Evolutionary conservation across 2,329 filamentous ascomycete species (phyloP).

Genomic region (Lasiodiplodia gonubiensis): DNA sequence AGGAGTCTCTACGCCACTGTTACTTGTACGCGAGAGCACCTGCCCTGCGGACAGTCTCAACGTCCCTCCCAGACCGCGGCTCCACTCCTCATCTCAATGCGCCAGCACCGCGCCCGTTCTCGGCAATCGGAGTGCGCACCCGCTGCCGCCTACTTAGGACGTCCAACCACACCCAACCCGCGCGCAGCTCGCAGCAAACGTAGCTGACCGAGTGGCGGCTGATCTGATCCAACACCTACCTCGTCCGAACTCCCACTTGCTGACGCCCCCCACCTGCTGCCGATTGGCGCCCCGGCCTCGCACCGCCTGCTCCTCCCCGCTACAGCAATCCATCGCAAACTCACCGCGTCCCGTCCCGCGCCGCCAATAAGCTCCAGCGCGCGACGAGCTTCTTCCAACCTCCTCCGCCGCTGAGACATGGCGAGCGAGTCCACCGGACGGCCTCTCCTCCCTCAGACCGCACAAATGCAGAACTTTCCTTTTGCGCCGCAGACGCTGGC

Average conservation of each 20-base stretch:
- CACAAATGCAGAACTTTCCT: conserved; percentile 75
- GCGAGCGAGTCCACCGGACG: conserved; percentile 67
- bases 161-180: conserved; percentile 21
- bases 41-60: conserved; percentile 21
- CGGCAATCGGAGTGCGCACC: conserved; percentile 28
- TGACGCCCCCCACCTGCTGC: conserved; percentile 14
- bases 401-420: conserved; percentile 52
- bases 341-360: conserved; percentile 24
- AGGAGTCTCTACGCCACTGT: conserved; percentile 28
- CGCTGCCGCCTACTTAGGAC: conserved; percentile 28
- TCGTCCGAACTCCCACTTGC: conserved; percentile 5
- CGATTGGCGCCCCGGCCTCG: conserved; percentile 28
- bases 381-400: conserved; percentile 28
- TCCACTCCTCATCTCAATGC: conserved; percentile 31
- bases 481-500: conserved; percentile 71
- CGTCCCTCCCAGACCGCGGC: conserved; percentile 23
- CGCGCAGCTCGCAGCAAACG: conserved; percentile 9
- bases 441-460: conserved; percentile 69
- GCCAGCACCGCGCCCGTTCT: conserved; percentile 28
- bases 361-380: conserved; percentile 28
- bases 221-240: conserved; percentile 7
- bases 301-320: conserved; percentile 10
- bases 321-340: conserved; percentile 27
- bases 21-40: conserved; percentile 27
- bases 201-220: conserved; percentile 25